phyloP scores from a whole-genome alignment of 2,329 filamentous ascomycete genomes.

The Beauveria pseudobassiana region DNA sequence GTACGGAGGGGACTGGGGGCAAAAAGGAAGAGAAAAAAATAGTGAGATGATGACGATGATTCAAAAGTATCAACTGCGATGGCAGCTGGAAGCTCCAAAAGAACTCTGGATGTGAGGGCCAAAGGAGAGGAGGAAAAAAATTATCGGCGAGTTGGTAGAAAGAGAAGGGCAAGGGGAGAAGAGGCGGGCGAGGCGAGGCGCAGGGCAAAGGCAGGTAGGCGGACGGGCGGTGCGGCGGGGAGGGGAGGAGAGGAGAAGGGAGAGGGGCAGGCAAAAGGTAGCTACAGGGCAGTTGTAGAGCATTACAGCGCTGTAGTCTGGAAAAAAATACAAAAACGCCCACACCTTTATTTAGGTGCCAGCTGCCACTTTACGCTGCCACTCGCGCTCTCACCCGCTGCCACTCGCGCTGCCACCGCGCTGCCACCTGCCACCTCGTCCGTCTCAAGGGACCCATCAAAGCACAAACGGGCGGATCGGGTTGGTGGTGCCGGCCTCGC shows the following conservation, averaged over 20 bases:
- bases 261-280: too few species aligned
- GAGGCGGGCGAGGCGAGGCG: background rate
- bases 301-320: background rate
- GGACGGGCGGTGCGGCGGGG: too few species aligned
- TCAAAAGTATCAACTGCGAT: background rate
- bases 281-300: background rate
- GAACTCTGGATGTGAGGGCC: background rate
- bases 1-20: background rate
- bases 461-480: slow-evolving; percentile 2
- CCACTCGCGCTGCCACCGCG: too few species aligned
- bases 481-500: slow-evolving; percentile 5
- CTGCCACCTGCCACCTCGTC: background rate
- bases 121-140: slow-evolving; percentile 1
- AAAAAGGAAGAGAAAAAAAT: background rate
- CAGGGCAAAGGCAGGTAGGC: background rate
- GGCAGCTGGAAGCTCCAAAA: background rate
- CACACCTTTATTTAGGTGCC: background rate
- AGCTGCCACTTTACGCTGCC: background rate
- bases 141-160: background rate
- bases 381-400: too few species aligned
- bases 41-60: background rate
- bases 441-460: too few species aligned
- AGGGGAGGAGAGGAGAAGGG: background rate
- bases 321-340: background rate
- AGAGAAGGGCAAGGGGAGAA: background rate